Evolutionary conservation across 352 stramenopile species (phyloP), one percentile per base, ranked within the genome.

Genomic region (Phytophthora agathidicida): DNA sequence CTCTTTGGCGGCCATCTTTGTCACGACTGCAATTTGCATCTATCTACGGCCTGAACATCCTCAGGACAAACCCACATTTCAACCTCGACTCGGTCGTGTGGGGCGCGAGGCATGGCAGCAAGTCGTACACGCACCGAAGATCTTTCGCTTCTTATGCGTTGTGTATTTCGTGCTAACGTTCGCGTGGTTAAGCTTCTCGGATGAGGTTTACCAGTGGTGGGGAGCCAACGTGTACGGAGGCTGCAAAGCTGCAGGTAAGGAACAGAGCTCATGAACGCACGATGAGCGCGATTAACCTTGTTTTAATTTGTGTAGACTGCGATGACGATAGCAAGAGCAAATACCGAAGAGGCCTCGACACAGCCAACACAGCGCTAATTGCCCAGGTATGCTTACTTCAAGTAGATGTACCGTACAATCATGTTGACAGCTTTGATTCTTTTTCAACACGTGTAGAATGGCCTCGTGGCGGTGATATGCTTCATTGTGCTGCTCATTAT

Each of bases 141-240:
- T 89, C 13, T 89, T 91, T 35, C 80, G 81, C 3, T 73, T 89
- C 24, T 54, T 93, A 32, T 91, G 83, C 43, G 35, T 91, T 17
- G 61, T 93, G 17, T 74, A 91, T 41, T 88, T 90, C 33, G 67
- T 91, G 6, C 64, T 89, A n/a, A 89, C 74, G 71, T 91, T 88
- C 32, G 81, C 80, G 8, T 93, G 80, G 80, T 75, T 71, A 16
- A 71, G 79, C n/a, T 93, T 93, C 23, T 80, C 80, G 35, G 77
- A 88, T 49, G 77, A 89, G 52, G 78, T 80, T 32, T 93, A 83
- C 55, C 72, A 76, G 32, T 93, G 83, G 83, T 93, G 83, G 83
- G 79, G 75, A 5, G 71, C 69, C 11, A 75, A 87, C 42, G 83
- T 93, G 3, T 93, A 88, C 54, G 38, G 52, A 24, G 83, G 83